Evolutionary conservation across 2,329 filamentous ascomycete species (phyloP).

Genomic region (Microcyclosporella mali): DNA sequence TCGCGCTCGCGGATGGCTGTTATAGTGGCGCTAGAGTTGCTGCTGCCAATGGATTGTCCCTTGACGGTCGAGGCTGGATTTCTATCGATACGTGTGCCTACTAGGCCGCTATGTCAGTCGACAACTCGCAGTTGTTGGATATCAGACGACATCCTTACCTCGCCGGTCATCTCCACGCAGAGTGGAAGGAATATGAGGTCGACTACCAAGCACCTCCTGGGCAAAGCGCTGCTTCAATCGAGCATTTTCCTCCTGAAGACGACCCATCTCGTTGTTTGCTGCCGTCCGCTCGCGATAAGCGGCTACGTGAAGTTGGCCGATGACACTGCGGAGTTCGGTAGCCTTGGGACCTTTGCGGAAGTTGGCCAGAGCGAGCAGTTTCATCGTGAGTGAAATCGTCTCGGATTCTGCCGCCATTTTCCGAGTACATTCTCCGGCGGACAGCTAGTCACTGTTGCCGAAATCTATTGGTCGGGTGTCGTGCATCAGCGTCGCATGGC

Average conservation of each 20-base stretch:
- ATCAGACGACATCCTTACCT: neutral
- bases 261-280: conserved; percentile 3
- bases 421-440: too few relatives aligned
- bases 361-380: conserved; percentile 4
- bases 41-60: neutral
- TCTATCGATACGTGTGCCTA: neutral
- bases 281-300: conserved; percentile 3
- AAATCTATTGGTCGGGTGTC: too few relatives aligned
- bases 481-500: too few relatives aligned
- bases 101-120: neutral
- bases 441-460: too few relatives aligned
- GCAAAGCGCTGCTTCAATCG: conserved; percentile 5
- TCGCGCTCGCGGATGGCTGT: conserved; percentile 2
- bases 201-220: neutral
- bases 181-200: neutral
- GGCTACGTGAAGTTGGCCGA: conserved; percentile 2
- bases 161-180: neutral
- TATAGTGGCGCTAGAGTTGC: neutral
- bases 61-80: neutral
- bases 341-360: conserved; percentile 5
- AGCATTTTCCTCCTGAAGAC: conserved; percentile 3
- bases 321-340: neutral
- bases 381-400: conserved; percentile 7
- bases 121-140: neutral
- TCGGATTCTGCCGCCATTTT: conserved; percentile 1